Evolutionary conservation across 495 filamentous ascomycete genomes (phyloP), one percentile per base, ranked within the genome.

Genomic region (Aspergillus kassunensis): DNA sequence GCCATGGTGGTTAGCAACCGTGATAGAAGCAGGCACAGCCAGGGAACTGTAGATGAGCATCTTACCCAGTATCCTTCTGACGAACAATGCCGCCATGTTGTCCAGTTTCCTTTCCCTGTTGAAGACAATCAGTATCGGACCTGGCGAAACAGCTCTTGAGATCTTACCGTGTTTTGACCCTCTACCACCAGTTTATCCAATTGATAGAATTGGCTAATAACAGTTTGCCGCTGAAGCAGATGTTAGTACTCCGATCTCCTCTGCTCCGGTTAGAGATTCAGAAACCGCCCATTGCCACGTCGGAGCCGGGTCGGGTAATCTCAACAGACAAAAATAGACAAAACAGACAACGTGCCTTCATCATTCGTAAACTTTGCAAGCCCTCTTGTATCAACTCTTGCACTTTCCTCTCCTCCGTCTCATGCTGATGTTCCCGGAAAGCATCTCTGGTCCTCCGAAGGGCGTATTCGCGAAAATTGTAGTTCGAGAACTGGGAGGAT

Each of bases 391-490:
- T 79, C 64, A 96, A 72, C 64, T 93, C 89, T 67, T 97, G 90
- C 66, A 95, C 79, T 70, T 77, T 74, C 56, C 91, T 75, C 37
- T 93, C 91, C 53, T 88, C 81, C 11, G 79, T 75, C 53, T 74
- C 74, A 49, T 77, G 78, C 50, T 77, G 66, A 64, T 95, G 79
- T 67, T 92, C 91, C 50, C 88, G 80, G 67, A 98, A 98, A 9
- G 88, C 82, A 74, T 96, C 93, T 61, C 75, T 76, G 59, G 93
- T 92, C 63, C 93, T 81, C 51, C 95, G 84, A 65, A 82, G 88
- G 24, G 95, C 91, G 72, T 97, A 98, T 60, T 97, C 92, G 65
- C 93, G 83, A 79, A 96, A 98, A 69, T 97, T 97, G 78, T 96
- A 98, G 54, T 85, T 79, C 45, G 91, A 83, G 69, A 97, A 98